Base-by-base conservation (phyloP, 306 rosid genomes). In the Oemleria cerasiformis region DNA sequence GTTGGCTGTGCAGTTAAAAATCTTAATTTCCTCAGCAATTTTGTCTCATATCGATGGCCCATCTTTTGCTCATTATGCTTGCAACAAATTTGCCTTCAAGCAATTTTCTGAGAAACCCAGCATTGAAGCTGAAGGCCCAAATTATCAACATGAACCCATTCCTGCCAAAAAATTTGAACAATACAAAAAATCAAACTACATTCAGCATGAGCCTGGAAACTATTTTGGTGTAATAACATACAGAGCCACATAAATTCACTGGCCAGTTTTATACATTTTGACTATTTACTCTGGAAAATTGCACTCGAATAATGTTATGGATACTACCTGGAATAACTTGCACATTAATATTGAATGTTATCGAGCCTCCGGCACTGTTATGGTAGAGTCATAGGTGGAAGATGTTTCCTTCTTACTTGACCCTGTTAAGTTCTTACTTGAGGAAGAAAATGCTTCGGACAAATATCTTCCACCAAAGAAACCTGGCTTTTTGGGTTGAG, bases 401-500 rank as follows among this genome's bases (percentile, higher is more conserved):
- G 68, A 78, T 11, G 65, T 15, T 43, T 79, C 69, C n/a, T 60
- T 79, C 63, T 78, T 81, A 48, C 73, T 77, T 7, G 86, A 61
- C 3, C 71, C 76, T 17, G 88, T 57, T 25, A 68, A 1, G 54
- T 60, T 12, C 23, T 39, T 58, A 58, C 54, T 68, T 25, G 43
- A 61, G 17, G 36, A 20, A 54, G 49, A 23, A 79, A 51, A 39
- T 9, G 72, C 62, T 51, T 38, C 14, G 39, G 49, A 39, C 7
- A 47, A 36, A 30, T 49, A 15, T 65, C 30, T 78, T 42, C 79
- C 84, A 2, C 72, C 63, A 57, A 75, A 51, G 65, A 77, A 81
- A 58, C 71, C 86, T 20, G 91, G 95, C 4, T 75, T 71, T 77
- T 67, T 75, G 0, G 89, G 92, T 20, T 81, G 77, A 56, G 84